Base-by-base conservation (phyloP, 1,284 basidiomycete species). In the Peniophora sp. region DNA sequence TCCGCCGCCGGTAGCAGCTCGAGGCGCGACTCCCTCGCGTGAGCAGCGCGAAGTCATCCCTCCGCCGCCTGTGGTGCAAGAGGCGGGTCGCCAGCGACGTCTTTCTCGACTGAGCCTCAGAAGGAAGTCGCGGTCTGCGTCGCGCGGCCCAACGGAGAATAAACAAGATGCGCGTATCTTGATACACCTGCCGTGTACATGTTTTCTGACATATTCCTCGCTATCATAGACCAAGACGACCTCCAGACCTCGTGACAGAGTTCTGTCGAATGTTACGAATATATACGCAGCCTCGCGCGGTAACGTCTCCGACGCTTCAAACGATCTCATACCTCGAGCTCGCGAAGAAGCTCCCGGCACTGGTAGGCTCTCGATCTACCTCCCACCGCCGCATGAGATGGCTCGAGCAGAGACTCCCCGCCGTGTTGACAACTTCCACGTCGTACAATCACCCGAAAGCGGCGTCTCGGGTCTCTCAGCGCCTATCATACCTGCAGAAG, bases 291-390 rank as follows among this genome's bases (percentile, higher is more conserved):
- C 59, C 20, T 25, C 48, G 6, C 44, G 52, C 11, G 56, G 48
- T 0, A 54, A 51, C 12, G 51, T 63, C 20, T 57, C 56, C 12
- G 50, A 61, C 17, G 66, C 62, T 0, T 65, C 66, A 0, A 73
- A 75, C 32, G 62, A 61, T 45, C 74, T 63, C 65, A 73, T 75
- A n/a, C 74, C 72, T 0, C 62, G 57, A 41, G 65, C 65, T 3
- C 61, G 67, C 47, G 46, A 48, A 2, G 55, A 59, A 23, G 54
- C 57, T 32, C 52, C 54, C 19, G 54, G 47, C 34, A 49, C 54
- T 17, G 56, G 56, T 14, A 49, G 32, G 53, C 63, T 50, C 53
- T 56, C 51, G 25, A 69, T 73, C n/a, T 46, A 20, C 10, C 34
- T 75, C 1, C 73, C 70, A 19, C 64, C 69, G 0, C 71, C 73